phyloP scores from a whole-genome alignment of 768 basidiomycete species.

The Pulveroboletus ravenelii region DNA sequence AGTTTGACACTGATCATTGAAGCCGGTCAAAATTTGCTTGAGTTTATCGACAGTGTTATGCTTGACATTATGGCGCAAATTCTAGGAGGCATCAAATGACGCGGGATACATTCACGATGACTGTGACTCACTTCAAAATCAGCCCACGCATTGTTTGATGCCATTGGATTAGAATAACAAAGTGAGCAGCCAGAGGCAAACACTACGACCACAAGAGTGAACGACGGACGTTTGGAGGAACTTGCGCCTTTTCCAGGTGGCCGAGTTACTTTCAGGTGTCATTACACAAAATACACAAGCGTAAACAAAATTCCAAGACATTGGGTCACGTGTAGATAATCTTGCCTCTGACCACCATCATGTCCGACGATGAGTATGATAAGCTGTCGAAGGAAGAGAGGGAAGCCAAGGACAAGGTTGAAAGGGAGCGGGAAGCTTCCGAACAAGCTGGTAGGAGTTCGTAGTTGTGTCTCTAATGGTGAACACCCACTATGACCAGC shows the following conservation, averaged over 20 bases:
- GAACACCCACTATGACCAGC: constrained; percentile 39
- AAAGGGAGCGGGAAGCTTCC: constrained; percentile 60
- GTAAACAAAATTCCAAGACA: constrained; percentile 24
- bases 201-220: constrained; percentile 10
- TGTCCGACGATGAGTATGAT: constrained; percentile 58
- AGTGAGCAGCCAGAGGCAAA: constrained; percentile 4
- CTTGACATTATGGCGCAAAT: constrained; percentile 64
- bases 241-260: constrained; percentile 8
- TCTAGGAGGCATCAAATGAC: constrained; percentile 39
- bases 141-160: constrained; percentile 55
- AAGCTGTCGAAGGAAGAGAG: constrained; percentile 73
- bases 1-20: constrained; percentile 74
- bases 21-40: constrained; percentile 71
- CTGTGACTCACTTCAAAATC: constrained; percentile 64
- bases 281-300: constrained; percentile 28
- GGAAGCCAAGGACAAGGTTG: constrained; percentile 63
- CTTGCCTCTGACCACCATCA: constrained; percentile 25
- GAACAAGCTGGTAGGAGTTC: constrained; percentile 78
- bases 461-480: constrained; percentile 19
- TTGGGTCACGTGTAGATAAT: constrained; percentile 27
- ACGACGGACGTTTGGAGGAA: constrained; percentile 3
- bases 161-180: constrained; percentile 42
- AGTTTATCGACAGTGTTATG: constrained; percentile 82
- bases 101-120: constrained; percentile 4
- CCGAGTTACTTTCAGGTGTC: constrained; percentile 17